phyloP scores from a whole-genome alignment of 164 flowering plant genomes.

The Aristolochia contorta region DNA sequence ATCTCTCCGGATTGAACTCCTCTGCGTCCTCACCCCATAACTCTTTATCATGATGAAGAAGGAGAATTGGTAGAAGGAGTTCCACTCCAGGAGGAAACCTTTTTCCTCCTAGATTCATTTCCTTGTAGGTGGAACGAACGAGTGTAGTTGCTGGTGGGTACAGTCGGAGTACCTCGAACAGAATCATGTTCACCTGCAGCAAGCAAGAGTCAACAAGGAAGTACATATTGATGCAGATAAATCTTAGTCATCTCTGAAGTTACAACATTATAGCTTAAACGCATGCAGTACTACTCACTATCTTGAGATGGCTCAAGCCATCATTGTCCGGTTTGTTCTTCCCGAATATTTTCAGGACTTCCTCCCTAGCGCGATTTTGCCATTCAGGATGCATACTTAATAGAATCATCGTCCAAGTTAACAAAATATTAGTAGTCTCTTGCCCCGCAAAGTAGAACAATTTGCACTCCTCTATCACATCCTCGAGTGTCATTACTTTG shows the following conservation, averaged over 20 bases:
- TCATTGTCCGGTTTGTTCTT: not conserved
- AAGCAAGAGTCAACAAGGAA: not conserved
- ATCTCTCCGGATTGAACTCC: slow-evolving; percentile 1
- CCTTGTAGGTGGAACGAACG: not conserved
- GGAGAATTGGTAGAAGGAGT: not conserved
- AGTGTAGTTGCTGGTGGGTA: not conserved
- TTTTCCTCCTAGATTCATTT: not conserved
- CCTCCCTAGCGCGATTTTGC: not conserved
- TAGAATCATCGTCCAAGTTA: not conserved
- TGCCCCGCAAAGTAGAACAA: not conserved
- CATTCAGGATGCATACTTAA: not conserved
- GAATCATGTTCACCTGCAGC: not conserved
- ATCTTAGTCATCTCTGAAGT: not conserved
- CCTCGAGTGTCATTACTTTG: slow-evolving; percentile 16
- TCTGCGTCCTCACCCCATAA: slow-evolving; percentile 2
- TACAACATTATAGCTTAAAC: not conserved
- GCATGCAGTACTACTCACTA: not conserved
- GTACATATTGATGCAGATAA: not conserved
- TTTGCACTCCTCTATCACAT: not conserved
- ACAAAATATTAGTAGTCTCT: not conserved
- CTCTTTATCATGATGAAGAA: not conserved
- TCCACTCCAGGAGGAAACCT: not conserved
- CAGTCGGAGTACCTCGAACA: not conserved
- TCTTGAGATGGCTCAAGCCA: not conserved
- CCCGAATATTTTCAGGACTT: not conserved